Percentiles rank a stretch among this genome's conserved stretches.
These are phyloP conservation scores for Anacardium occidentale DNA, from an alignment of 345 rosid genomes.

Conservation along the genomic window DNA sequence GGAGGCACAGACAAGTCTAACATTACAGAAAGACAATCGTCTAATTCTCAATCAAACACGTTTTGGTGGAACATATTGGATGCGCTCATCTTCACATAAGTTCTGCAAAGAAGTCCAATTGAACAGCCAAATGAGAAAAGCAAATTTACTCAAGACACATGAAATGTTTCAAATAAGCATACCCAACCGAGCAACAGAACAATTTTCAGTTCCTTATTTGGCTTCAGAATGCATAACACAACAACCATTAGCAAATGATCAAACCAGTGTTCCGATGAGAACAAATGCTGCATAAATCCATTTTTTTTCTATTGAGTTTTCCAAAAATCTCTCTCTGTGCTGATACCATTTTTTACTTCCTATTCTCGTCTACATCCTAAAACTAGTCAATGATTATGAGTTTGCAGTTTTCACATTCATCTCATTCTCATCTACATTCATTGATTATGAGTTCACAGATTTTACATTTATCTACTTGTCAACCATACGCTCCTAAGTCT, in stretches of 20 bases:
- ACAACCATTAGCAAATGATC: not conserved
- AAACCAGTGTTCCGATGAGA: not conserved
- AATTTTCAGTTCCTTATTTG: not conserved
- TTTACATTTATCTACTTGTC: not conserved
- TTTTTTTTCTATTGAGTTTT: no score
- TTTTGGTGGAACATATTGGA: slow-evolving; percentile 76
- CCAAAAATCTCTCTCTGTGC: not conserved
- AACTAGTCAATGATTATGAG: not conserved
- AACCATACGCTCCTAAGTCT: not conserved
- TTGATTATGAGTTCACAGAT: not conserved
- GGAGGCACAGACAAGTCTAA: not conserved
- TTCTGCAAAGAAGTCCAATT: slow-evolving; percentile 38
- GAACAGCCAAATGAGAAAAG: slow-evolving; percentile 5
- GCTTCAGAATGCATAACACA: not conserved
- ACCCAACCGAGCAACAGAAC: not conserved
- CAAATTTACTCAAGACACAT: not conserved
- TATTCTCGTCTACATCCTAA: not conserved
- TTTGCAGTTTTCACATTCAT: no score
- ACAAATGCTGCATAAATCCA: no score
- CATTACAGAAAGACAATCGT: not conserved
- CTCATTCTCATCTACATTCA: not conserved
- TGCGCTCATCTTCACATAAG: slow-evolving; percentile 76
- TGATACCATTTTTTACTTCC: not conserved
- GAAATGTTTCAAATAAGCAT: not conserved
- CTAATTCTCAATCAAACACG: slow-evolving; percentile 16